Evolutionary conservation across 495 filamentous ascomycete species (phyloP).

Genomic region (Hypoxylon perforatum): DNA sequence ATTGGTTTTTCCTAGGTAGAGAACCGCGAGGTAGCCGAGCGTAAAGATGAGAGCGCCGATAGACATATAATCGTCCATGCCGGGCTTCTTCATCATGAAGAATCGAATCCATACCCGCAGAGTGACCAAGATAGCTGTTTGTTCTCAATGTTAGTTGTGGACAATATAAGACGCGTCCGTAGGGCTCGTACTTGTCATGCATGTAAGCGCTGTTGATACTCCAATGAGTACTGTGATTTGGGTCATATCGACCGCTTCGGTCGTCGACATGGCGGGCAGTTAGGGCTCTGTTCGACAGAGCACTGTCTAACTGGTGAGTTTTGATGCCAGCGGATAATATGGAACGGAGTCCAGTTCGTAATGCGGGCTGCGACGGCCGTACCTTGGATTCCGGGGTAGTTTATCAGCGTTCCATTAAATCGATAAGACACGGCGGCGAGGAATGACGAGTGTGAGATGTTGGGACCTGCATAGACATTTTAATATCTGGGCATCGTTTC

Average conservation of each 20-base stretch:
- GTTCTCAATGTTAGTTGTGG: neutral
- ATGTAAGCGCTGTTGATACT: slow-evolving; percentile 32
- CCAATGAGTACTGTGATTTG: slow-evolving; percentile 31
- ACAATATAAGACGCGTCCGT: neutral
- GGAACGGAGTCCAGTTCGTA: neutral
- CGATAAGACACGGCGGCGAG: neutral
- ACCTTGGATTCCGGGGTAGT: neutral
- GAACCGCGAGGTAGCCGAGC: slow-evolving; percentile 46
- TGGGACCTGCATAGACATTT: neutral
- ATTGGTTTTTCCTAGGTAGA: slow-evolving; percentile 44
- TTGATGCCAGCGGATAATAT: no score
- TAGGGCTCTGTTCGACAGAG: slow-evolving; percentile 4
- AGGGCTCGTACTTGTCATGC: slow-evolving; percentile 32
- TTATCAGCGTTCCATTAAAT: neutral
- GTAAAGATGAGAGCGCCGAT: slow-evolving; percentile 48
- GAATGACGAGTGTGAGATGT: neutral
- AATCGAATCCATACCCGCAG: slow-evolving; percentile 44
- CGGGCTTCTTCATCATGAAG: slow-evolving; percentile 43
- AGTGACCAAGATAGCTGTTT: slow-evolving; percentile 42
- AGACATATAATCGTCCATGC: slow-evolving; percentile 50
- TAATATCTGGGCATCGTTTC: slow-evolving; percentile 5
- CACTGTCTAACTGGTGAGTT: neutral
- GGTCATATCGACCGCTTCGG: slow-evolving; percentile 9
- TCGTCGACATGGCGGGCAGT: slow-evolving; percentile 9
- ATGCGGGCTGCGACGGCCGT: neutral